These are phyloP conservation scores for Mangifera indica DNA, from an alignment of 345 rosid genomes.

Conservation along the genomic window DNA sequence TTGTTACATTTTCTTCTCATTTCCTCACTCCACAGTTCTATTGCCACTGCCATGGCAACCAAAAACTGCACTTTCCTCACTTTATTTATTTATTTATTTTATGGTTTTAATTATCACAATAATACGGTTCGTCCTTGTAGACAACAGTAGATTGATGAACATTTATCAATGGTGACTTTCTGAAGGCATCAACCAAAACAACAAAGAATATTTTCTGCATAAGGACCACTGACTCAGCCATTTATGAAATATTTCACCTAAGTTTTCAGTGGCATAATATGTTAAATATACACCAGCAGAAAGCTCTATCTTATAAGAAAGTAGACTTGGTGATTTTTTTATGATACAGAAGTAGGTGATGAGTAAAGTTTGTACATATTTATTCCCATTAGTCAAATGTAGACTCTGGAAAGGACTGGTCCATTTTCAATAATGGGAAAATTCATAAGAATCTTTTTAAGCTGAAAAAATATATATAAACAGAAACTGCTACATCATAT, in stretches of 20 bases:
- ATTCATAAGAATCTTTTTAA: neutral
- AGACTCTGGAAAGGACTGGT: neutral
- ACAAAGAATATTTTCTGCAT: too few species aligned
- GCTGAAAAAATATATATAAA: neutral
- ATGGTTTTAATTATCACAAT: neutral
- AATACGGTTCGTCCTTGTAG: too few species aligned
- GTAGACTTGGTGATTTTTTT: neutral
- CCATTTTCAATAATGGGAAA: neutral
- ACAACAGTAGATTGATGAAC: too few species aligned
- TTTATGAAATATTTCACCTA: too few species aligned
- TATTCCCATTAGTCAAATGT: neutral
- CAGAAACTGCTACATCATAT: too few species aligned
- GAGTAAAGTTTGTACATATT: neutral
- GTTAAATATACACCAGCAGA: too few species aligned
- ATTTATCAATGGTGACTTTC: too few species aligned
- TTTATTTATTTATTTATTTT: neutral
- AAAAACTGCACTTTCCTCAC: neutral
- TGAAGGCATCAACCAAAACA: too few species aligned
- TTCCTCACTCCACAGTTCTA: neutral
- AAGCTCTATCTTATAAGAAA: too few species aligned
- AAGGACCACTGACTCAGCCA: too few species aligned
- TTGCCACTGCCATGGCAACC: neutral
- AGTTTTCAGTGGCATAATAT: too few species aligned
- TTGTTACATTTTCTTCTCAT: neutral
- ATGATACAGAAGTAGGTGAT: neutral